phyloP scores from a whole-genome alignment of 768 basidiomycete species.

The Termitomyces sp. region DNA sequence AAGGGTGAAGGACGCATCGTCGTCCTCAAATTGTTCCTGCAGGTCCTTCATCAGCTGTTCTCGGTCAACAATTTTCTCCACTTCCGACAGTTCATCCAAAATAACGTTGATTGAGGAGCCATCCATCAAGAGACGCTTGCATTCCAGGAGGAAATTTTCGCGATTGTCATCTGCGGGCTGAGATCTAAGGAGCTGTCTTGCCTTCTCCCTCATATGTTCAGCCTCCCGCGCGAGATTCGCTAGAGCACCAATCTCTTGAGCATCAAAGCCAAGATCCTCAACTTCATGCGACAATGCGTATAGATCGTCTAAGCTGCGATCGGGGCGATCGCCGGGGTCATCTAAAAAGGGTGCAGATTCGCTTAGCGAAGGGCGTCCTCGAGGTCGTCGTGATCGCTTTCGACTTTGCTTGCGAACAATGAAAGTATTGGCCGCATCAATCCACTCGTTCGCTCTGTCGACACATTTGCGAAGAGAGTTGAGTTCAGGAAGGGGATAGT shows the following conservation, averaged over 20 bases:
- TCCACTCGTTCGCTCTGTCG: constrained; percentile 78
- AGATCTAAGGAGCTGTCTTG: constrained; percentile 45
- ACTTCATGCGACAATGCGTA: constrained; percentile 69
- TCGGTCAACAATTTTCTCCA: constrained; percentile 80
- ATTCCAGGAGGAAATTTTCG: constrained; percentile 59
- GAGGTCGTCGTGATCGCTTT: constrained; percentile 67
- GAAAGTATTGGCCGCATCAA: constrained; percentile 80
- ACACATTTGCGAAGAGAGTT: constrained; percentile 75
- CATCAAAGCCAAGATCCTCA: constrained; percentile 79
- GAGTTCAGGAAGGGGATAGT: constrained; percentile 69
- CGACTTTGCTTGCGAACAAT: constrained; percentile 76
- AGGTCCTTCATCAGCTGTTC: constrained; percentile 76
- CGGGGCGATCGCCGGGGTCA: constrained; percentile 67
- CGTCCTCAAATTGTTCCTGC: constrained; percentile 69
- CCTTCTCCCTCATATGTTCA: constrained; percentile 60
- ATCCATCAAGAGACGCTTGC: constrained; percentile 65
- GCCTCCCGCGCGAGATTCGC: constrained; percentile 55
- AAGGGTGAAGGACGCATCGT: constrained; percentile 52
- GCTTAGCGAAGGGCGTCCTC: constrained; percentile 46
- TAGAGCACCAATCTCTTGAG: constrained; percentile 65
- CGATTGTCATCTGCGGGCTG: constrained; percentile 44
- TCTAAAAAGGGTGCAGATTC: constrained; percentile 35
- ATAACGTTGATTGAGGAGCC: constrained; percentile 80
- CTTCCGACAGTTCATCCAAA: constrained; percentile 71
- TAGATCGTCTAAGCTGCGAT: constrained; percentile 69